A percentile compares a stretch with the other conserved stretches of the same genome.
These are phyloP conservation scores for Pseudogymnoascus destructans DNA, from an alignment of 2,329 filamentous ascomycete species.

Conservation along the genomic window DNA sequence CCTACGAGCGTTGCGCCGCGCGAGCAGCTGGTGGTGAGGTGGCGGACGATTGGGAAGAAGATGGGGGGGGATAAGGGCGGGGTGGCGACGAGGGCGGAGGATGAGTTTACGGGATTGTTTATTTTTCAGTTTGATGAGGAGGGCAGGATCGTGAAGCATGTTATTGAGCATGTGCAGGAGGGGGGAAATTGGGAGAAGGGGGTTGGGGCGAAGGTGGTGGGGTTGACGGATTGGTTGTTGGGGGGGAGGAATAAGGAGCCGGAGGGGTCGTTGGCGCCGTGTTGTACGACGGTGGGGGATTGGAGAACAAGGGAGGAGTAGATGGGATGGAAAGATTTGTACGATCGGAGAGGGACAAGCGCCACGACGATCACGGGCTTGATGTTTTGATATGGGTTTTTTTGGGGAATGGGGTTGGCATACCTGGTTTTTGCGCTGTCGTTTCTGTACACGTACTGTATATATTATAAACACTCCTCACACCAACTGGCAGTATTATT, in stretches of 20 bases:
- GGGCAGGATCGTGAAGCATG: constrained; percentile 73
- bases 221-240: constrained; percentile 86
- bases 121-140: constrained; percentile 90
- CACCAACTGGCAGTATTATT: background rate
- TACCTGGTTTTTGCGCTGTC: background rate
- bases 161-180: constrained; percentile 85
- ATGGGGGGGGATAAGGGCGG: constrained; percentile 39
- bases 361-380: background rate
- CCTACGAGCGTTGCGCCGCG: constrained; percentile 23
- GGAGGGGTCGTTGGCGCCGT: constrained; percentile 16
- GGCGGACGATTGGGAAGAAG: constrained; percentile 55
- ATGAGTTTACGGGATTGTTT: constrained; percentile 80
- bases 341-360: background rate
- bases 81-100: constrained; percentile 34
- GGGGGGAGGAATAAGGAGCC: constrained; percentile 50
- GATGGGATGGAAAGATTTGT: background rate
- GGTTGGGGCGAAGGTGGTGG: constrained; percentile 71
- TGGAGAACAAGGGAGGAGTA: background rate
- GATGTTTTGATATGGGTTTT: background rate
- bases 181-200: constrained; percentile 71
- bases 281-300: background rate
- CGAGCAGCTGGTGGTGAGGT: constrained; percentile 83
- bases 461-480: background rate
- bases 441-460: background rate
- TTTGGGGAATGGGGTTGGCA: background rate